Evolutionary conservation across 352 stramenopile genomes (phyloP).

Genomic region (Peronospora destructor): DNA sequence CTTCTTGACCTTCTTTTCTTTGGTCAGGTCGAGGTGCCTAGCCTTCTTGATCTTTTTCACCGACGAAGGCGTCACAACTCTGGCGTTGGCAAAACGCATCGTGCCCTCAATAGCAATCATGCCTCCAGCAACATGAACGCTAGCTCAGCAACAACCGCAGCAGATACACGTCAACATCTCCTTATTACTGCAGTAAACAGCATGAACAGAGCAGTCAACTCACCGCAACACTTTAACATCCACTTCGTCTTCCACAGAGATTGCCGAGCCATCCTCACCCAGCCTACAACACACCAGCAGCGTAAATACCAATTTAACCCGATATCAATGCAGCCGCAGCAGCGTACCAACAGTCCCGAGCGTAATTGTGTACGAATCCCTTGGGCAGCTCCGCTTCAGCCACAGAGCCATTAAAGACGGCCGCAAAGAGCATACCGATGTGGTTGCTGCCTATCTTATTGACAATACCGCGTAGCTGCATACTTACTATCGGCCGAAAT

Average conservation of each 20-base stretch:
- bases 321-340: neutral
- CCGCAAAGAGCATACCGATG: constrained; percentile 74
- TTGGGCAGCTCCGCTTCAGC: constrained; percentile 62
- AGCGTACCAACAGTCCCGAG: constrained; percentile 64
- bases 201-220: constrained; percentile 1
- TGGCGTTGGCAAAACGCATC: constrained; percentile 38
- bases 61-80: constrained; percentile 5
- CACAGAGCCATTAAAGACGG: constrained; percentile 81
- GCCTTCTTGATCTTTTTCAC: constrained; percentile 13
- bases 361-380: constrained; percentile 77
- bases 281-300: constrained; percentile 30
- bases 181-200: constrained; percentile 3
- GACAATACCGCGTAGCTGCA: constrained; percentile 52
- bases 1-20: constrained; percentile 30
- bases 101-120: constrained; percentile 79
- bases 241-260: constrained; percentile 58
- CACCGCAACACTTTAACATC: constrained; percentile 58
- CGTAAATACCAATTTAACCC: constrained; percentile 3
- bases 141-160: constrained; percentile 8
- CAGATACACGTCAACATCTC: constrained; percentile 2
- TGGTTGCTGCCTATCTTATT: constrained; percentile 87
- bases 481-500: constrained; percentile 61
- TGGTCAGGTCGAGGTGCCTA: constrained; percentile 13
- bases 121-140: constrained; percentile 62
- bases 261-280: constrained; percentile 43